A percentile compares a stretch with the other conserved stretches of the same genome.
Conservation (phyloP, 768 basidiomycete genomes). For the Pleurotus cornucopiae region DNA sequence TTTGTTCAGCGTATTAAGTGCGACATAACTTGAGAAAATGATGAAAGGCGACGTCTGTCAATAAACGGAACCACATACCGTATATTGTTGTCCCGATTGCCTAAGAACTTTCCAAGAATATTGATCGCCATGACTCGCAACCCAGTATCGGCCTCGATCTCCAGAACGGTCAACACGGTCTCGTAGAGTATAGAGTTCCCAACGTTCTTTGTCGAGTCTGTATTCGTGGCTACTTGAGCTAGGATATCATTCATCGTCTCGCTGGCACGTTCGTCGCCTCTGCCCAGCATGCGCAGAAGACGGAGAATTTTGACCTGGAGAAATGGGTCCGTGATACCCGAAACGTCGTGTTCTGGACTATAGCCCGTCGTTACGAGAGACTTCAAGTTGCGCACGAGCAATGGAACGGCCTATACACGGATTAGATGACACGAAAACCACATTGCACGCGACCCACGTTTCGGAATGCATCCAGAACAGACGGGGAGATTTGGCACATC, state of each 20-base stretch:
- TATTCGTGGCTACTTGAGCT: conserved; percentile 99
- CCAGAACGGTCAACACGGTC: conserved; percentile 91
- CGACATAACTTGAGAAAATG: conserved; percentile 74
- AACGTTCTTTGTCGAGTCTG: conserved; percentile 95
- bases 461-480: conserved; percentile 79
- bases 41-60: not conserved
- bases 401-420: conserved; percentile 69
- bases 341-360: conserved; percentile 97
- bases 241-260: conserved; percentile 98
- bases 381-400: conserved; percentile 93
- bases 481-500: conserved; percentile 80
- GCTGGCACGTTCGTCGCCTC: conserved; percentile 79
- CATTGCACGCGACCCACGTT: conserved; percentile 52
- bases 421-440: not conserved
- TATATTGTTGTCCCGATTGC: conserved; percentile 98
- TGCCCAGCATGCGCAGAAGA: conserved; percentile 83
- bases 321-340: conserved; percentile 98
- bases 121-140: conserved; percentile 99
- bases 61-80: conserved; percentile 50
- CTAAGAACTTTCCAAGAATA: conserved; percentile 95
- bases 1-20: conserved; percentile 96
- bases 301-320: conserved; percentile 91
- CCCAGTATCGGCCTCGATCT: conserved; percentile 95
- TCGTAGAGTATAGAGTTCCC: conserved; percentile 98
- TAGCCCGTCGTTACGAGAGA: conserved; percentile 94